phyloP scores from a whole-genome alignment of 495 filamentous ascomycete genomes.

The Tuber aestivum region DNA sequence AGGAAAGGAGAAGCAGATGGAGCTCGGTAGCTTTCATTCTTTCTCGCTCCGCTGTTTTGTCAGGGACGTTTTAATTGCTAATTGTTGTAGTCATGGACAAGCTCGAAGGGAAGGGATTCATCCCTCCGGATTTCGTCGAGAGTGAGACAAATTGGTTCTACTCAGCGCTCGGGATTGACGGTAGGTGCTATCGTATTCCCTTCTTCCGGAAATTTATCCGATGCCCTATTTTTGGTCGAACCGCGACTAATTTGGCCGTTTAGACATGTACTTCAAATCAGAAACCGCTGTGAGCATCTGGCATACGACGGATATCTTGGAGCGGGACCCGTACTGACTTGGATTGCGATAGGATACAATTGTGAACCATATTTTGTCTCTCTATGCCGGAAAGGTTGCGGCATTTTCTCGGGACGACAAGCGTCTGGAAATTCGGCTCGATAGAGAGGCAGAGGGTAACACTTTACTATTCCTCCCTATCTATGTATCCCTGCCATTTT shows the following conservation, averaged over 20 bases:
- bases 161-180: slow-evolving; percentile 88
- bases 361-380: slow-evolving; percentile 84
- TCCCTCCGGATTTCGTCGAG: slow-evolving; percentile 74
- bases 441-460: slow-evolving; percentile 63
- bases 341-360: slow-evolving; percentile 57
- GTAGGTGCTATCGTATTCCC: slow-evolving; percentile 13
- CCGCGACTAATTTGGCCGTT: slow-evolving; percentile 22
- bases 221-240: not conserved
- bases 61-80: slow-evolving; percentile 18
- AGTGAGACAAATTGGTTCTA: slow-evolving; percentile 94
- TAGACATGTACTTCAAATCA: slow-evolving; percentile 93
- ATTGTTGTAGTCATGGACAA: slow-evolving; percentile 59
- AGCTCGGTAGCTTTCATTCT: slow-evolving; percentile 57
- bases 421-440: slow-evolving; percentile 82
- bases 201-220: not conserved
- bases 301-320: not conserved
- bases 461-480: not conserved
- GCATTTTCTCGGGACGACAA: slow-evolving; percentile 92
- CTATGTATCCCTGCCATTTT: not conserved
- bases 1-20: slow-evolving; percentile 92
- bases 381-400: slow-evolving; percentile 95
- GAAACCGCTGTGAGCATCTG: slow-evolving; percentile 54
- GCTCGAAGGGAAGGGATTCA: slow-evolving; percentile 73
- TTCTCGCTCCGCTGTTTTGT: not conserved
- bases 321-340: slow-evolving; percentile 13